Evolutionary conservation across 768 basidiomycete genomes (phyloP).

Genomic region (Megacollybia marginata): DNA sequence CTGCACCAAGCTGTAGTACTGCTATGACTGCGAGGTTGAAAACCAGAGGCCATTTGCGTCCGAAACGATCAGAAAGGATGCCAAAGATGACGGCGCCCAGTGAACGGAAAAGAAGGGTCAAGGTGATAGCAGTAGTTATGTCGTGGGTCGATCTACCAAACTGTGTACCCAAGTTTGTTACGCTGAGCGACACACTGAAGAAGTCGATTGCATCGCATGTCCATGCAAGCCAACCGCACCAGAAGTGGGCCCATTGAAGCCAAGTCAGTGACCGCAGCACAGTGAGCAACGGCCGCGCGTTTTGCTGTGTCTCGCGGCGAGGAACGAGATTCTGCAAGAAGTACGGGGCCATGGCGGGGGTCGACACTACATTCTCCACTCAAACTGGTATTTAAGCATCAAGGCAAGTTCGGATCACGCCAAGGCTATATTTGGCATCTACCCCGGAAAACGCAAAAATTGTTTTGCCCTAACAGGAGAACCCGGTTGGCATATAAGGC

Average conservation of each 20-base stretch:
- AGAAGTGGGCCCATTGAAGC: slow-evolving; percentile 54
- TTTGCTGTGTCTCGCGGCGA: slow-evolving; percentile 30
- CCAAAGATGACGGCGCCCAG: slow-evolving; percentile 80
- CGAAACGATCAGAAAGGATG: slow-evolving; percentile 79
- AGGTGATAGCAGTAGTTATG: slow-evolving; percentile 79
- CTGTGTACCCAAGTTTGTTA: slow-evolving; percentile 36
- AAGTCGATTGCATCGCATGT: slow-evolving; percentile 84
- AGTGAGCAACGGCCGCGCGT: slow-evolving; percentile 31
- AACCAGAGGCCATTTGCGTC: slow-evolving; percentile 91
- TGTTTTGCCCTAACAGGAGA: too few relatives aligned
- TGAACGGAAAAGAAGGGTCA: slow-evolving; percentile 89
- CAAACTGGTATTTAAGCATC: too few relatives aligned
- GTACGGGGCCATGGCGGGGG: slow-evolving; percentile 35
- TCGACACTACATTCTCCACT: neutral
- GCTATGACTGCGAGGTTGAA: slow-evolving; percentile 65
- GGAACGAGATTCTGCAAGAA: slow-evolving; percentile 46
- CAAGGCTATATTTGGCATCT: too few relatives aligned
- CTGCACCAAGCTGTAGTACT: slow-evolving; percentile 68
- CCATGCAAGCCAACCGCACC: slow-evolving; percentile 77
- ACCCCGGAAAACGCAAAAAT: too few relatives aligned
- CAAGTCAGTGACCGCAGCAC: slow-evolving; percentile 38
- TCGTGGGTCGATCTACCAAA: slow-evolving; percentile 33
- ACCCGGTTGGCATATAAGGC: too few relatives aligned
- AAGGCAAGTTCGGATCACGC: too few relatives aligned
- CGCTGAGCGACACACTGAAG: slow-evolving; percentile 66